These are phyloP conservation scores for Xylariaceae sp. DNA, from an alignment of 2,329 filamentous ascomycete genomes.

Conservation along the genomic window DNA sequence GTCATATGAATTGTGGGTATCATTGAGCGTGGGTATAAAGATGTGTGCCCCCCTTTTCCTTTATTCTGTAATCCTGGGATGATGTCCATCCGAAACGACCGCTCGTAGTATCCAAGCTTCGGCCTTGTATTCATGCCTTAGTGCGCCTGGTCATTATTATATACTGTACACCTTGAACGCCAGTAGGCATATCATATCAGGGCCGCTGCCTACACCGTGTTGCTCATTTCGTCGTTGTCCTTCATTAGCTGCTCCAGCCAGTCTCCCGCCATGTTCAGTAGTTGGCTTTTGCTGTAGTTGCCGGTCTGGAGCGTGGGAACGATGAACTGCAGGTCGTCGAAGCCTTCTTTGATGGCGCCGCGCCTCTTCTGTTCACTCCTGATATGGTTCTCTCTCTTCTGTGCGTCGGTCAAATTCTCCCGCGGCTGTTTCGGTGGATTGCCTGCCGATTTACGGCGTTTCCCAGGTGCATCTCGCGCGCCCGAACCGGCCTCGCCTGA, in stretches of 20 bases:
- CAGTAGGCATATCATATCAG: no score
- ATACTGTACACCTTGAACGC: no score
- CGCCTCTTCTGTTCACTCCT: conserved; percentile 50
- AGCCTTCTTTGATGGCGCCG: conserved; percentile 69
- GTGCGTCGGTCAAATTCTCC: conserved; percentile 79
- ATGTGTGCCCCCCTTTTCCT: no score
- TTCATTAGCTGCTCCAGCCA: conserved; percentile 69
- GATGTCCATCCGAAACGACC: no score
- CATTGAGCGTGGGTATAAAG: no score
- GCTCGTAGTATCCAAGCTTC: no score
- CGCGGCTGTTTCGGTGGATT: conserved; percentile 44
- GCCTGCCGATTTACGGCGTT: conserved; percentile 50
- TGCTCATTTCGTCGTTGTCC: conserved; percentile 58
- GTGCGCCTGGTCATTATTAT: no score
- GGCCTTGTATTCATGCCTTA: no score
- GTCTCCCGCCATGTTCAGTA: conserved; percentile 68
- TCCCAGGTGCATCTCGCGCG: conserved; percentile 34
- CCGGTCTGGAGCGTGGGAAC: conserved; percentile 70
- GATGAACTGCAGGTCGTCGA: conserved; percentile 70
- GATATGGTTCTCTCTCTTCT: conserved; percentile 77
- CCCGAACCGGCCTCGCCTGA: conserved; percentile 30
- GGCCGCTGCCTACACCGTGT: conserved; percentile 3
- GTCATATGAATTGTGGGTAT: no score
- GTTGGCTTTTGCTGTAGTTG: conserved; percentile 77
- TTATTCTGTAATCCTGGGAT: no score